phyloP scores from a whole-genome alignment of 75 land plant genomes.

The Sequoiadendron giganteum region DNA sequence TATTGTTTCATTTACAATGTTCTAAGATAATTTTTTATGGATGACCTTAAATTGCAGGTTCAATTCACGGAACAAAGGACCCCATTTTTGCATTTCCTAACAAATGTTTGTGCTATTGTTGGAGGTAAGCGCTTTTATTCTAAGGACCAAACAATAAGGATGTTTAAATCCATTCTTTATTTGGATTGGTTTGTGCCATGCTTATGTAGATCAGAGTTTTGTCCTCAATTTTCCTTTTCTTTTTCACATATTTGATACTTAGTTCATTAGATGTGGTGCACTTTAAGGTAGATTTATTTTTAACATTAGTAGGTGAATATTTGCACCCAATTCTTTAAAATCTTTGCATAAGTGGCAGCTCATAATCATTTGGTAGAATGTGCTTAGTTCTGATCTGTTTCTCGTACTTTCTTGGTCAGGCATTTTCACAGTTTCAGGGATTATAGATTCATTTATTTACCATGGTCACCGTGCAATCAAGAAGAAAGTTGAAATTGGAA shows the following conservation, averaged over 20 bases:
- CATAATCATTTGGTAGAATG: not conserved
- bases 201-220: not conserved
- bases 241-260: not conserved
- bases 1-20: not conserved
- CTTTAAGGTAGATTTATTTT: not conserved
- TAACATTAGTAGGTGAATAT: not conserved
- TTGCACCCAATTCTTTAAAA: not conserved
- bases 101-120: conserved; percentile 90
- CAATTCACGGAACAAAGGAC: conserved; percentile 55
- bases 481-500: conserved; percentile 72
- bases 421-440: conserved; percentile 74
- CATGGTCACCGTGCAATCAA: conserved; percentile 73
- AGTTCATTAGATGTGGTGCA: not conserved
- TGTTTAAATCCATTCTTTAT: not conserved
- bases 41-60: conserved; percentile 56
- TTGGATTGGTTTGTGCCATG: conserved; percentile 3
- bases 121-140: conserved; percentile 64
- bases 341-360: not conserved
- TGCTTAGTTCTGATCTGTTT: not conserved
- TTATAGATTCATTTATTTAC: conserved; percentile 67
- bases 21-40: not conserved
- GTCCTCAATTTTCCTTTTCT: not conserved
- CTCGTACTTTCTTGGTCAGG: conserved; percentile 31
- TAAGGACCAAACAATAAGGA: not conserved
- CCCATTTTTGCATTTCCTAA: conserved; percentile 86